Evolutionary conservation across 768 basidiomycete species (phyloP).

Genomic region (Podaxis rugospora): DNA sequence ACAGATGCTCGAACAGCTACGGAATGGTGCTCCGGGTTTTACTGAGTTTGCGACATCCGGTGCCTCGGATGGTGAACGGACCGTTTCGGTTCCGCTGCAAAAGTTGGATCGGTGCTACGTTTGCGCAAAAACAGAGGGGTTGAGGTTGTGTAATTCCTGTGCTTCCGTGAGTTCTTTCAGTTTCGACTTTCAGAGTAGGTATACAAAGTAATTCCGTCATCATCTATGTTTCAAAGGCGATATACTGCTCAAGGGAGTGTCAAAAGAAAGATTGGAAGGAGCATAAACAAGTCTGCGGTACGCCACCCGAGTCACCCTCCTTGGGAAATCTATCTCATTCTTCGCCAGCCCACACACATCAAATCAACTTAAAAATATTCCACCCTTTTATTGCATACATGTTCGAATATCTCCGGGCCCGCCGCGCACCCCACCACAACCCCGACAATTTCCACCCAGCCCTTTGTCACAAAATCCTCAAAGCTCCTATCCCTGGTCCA

Average conservation of each 20-base stretch:
- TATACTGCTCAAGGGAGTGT: conserved; percentile 12
- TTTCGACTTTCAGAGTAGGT: no score
- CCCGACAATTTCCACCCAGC: conserved; percentile 10
- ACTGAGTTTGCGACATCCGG: background rate
- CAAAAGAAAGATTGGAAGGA: conserved; percentile 12
- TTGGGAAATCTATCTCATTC: background rate
- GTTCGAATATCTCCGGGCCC: conserved; percentile 16
- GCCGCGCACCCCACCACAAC: conserved; percentile 9
- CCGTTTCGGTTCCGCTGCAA: background rate
- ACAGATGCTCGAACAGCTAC: background rate
- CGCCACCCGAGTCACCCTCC: background rate
- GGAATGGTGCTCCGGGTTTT: background rate
- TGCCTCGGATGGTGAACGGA: background rate
- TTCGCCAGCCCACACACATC: conserved; percentile 28
- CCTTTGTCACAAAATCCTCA: conserved; percentile 11
- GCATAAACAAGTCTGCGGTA: conserved; percentile 10
- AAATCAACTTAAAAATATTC: conserved; percentile 27
- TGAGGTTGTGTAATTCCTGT: background rate
- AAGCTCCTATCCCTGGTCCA: conserved; percentile 4
- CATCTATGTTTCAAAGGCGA: background rate
- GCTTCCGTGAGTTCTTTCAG: background rate
- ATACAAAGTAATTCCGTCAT: no score
- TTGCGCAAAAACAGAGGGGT: background rate
- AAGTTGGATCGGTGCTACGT: background rate
- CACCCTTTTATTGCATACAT: conserved; percentile 29